Percentiles rank a stretch among this genome's conserved stretches.
phyloP scores from a whole-genome alignment of 192 early-diverging fungal genomes.

The Backusella luteola region DNA sequence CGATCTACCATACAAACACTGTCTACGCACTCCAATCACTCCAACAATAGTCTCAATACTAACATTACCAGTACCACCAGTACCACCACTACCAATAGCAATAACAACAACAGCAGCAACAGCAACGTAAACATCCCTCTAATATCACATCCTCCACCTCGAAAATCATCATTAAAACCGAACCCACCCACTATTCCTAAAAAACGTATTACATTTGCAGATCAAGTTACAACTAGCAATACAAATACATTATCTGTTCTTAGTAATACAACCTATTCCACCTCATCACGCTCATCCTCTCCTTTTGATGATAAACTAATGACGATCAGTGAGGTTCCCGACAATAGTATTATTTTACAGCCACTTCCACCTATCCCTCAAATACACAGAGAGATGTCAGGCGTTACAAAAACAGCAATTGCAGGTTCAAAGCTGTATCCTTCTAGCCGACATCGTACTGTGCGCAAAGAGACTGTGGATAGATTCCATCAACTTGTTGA shows the following conservation, averaged over 20 bases:
- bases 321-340: background rate
- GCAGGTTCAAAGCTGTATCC: conserved; percentile 28
- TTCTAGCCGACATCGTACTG: conserved; percentile 39
- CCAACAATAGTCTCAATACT: background rate
- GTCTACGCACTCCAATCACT: background rate
- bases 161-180: conserved; percentile 26
- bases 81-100: background rate
- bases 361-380: background rate
- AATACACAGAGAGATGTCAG: background rate
- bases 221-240: background rate
- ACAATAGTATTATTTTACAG: background rate
- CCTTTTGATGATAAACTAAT: conserved; percentile 15
- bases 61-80: background rate
- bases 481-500: conserved; percentile 38
- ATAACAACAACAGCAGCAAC: background rate
- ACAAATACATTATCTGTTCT: background rate
- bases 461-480: conserved; percentile 20
- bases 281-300: conserved; percentile 10
- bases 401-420: background rate
- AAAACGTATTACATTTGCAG: conserved; percentile 13
- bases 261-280: conserved; percentile 11
- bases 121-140: background rate
- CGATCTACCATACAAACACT: background rate
- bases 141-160: conserved; percentile 34
- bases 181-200: conserved; percentile 1